Percentiles rank a stretch among this genome's conserved stretches.
phyloP scores from a whole-genome alignment of 805 yeast species.

The Nakazawaea siamensis region DNA sequence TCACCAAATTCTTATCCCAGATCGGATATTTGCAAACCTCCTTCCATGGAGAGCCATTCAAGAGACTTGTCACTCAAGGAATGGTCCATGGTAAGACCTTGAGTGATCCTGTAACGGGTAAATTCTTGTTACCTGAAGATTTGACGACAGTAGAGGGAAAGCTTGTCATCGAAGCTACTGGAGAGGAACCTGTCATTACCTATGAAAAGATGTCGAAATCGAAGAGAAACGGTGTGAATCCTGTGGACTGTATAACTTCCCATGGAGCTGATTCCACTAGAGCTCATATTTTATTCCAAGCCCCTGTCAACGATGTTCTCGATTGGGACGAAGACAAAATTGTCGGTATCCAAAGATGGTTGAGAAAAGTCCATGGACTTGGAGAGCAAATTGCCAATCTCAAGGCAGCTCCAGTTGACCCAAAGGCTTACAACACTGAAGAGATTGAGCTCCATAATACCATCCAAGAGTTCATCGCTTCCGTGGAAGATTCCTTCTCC shows the following conservation, averaged over 20 bases:
- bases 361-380: constrained; percentile 43
- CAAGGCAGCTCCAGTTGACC: constrained; percentile 12
- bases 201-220: constrained; percentile 97
- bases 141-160: constrained; percentile 20
- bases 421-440: constrained; percentile 18
- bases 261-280: constrained; percentile 94
- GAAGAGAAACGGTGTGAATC: constrained; percentile 91
- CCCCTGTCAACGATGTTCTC: constrained; percentile 74
- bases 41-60: constrained; percentile 69
- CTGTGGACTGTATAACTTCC: constrained; percentile 57
- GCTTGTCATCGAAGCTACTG: constrained; percentile 42
- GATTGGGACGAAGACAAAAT: constrained; percentile 90
- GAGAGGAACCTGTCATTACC: constrained; percentile 42
- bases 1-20: constrained; percentile 68
- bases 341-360: constrained; percentile 84
- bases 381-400: constrained; percentile 15
- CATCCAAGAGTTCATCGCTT: constrained; percentile 34
- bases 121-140: constrained; percentile 75
- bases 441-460: constrained; percentile 57
- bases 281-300: constrained; percentile 88
- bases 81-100: constrained; percentile 95
- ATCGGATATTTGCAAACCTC: constrained; percentile 65
- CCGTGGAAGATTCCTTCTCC: constrained; percentile 53
- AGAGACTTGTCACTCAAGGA: constrained; percentile 81
- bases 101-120: constrained; percentile 61